phyloP scores from a whole-genome alignment of 208 protist species.

The Polymyxa betae region DNA sequence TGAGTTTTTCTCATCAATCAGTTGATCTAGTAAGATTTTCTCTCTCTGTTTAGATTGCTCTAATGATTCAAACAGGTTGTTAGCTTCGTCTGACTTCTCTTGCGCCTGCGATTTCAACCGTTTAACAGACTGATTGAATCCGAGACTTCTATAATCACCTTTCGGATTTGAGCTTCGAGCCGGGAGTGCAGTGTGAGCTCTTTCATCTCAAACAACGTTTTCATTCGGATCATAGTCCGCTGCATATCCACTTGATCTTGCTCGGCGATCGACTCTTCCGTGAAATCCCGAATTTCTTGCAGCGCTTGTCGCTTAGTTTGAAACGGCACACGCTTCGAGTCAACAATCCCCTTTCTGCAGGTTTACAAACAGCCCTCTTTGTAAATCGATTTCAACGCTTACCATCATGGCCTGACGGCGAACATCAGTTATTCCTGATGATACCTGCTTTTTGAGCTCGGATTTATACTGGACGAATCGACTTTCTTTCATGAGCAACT shows the following conservation, averaged over 20 bases:
- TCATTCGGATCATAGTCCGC: conserved; percentile 11
- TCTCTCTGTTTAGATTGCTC: neutral
- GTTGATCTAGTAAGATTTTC: conserved; percentile 13
- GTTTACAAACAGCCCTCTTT: neutral
- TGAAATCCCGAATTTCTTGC: conserved; percentile 32
- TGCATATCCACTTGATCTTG: conserved; percentile 3
- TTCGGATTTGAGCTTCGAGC: neutral
- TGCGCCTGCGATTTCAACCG: neutral
- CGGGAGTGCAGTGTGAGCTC: conserved; percentile 5
- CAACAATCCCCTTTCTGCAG: neutral
- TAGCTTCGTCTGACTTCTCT: neutral
- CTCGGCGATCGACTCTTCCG: neutral
- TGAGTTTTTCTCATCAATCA: conserved; percentile 37
- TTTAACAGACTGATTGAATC: neutral
- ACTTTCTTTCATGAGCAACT: conserved; percentile 11
- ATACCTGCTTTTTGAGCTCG: conserved; percentile 24
- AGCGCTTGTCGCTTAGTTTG: conserved; percentile 8
- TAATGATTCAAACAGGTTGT: conserved; percentile 5
- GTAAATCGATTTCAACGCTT: neutral
- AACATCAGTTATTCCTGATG: neutral
- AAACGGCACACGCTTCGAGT: conserved; percentile 20
- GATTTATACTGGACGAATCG: conserved; percentile 10
- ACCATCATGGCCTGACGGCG: conserved; percentile 21
- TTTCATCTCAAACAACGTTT: conserved; percentile 49
- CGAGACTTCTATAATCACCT: neutral